Evolutionary conservation across 2,329 filamentous ascomycete species (phyloP), one percentile per base, ranked within the genome.

Genomic region (Neonectria punicea): DNA sequence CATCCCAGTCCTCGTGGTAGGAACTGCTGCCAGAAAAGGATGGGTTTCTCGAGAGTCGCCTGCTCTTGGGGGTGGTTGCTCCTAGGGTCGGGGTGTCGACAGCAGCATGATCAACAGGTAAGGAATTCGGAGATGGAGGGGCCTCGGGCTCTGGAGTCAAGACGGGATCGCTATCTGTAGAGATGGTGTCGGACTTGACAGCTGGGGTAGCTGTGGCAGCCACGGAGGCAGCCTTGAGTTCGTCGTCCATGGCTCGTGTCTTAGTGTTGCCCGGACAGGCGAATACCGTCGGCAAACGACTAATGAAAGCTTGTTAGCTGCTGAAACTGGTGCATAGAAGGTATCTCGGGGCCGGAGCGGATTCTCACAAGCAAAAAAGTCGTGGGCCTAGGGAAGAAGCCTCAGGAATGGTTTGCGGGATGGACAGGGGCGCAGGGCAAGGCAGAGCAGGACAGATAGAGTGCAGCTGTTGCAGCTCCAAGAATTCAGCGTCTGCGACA

Each of bases 1-100:
- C 85, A 67, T 97, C 93, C 87, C 93, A 96, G 76, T 95, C 93
- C 73, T 96, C 93, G 62, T 96, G 92, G 74, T 93, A 93, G n/a
- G 89, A 91, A 78, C 90, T 93, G 79, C 90, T 93, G 53, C 89
- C 90, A n/a, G 93, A 94, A 78, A 94, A 94, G 16, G 94, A 97
- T 16, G 87, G 85, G 60, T 92, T 91, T 64, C 94, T 89, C 8
- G 94, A 97, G 53, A 94, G 81, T 68, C 83, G 75, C 54, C 89
- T 82, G 74, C 85, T 90, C 47, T 78, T 84, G 57, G 79, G 76
- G 14, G 79, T 78, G 53, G 77, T 80, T 32, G 83, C 83, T 41
- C 80, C 83, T n/a, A 86, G 73, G n/a, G 81, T 81, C 58, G 84
- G 85, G 8, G 87, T 86, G 63, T 86, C 85, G 47, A 78, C 76